Conservation (phyloP, 352 stramenopile species). For the Thalassiosira ordinaria region DNA sequence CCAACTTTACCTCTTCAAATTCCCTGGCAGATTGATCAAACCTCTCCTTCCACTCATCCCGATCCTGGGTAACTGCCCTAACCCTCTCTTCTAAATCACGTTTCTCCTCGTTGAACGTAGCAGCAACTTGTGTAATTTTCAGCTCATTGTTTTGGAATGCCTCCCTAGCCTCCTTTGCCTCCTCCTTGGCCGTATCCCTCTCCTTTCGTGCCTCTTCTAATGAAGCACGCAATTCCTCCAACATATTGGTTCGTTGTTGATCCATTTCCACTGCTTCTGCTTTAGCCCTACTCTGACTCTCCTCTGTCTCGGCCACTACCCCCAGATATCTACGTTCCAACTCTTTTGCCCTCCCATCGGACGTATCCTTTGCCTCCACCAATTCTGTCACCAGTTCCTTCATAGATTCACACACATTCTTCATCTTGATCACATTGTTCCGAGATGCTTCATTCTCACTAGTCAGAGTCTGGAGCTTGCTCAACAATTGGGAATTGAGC, state of each 20-base stretch:
- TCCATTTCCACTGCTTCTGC: conserved; percentile 23
- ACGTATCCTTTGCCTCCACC: not conserved
- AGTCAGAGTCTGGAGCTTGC: not conserved
- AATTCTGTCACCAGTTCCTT: conserved; percentile 18
- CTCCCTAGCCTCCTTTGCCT: not conserved
- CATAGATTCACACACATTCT: not conserved
- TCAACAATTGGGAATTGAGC: conserved; percentile 4
- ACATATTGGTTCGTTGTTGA: conserved; percentile 2
- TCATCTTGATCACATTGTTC: conserved; percentile 6
- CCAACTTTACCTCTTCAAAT: too few relatives aligned
- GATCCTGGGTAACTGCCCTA: too few relatives aligned
- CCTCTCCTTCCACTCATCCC: too few relatives aligned
- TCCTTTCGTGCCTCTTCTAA: conserved; percentile 4
- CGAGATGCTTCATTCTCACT: not conserved
- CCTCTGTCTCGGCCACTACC: not conserved
- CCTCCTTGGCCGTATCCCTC: conserved; percentile 3
- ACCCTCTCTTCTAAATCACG: not conserved
- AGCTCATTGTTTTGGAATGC: too few relatives aligned
- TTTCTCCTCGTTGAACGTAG: not conserved
- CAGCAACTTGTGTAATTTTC: not conserved
- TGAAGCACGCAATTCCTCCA: not conserved
- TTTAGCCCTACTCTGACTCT: not conserved
- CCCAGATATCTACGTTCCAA: not conserved
- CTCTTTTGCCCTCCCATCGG: not conserved
- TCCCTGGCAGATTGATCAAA: too few relatives aligned